phyloP scores from a whole-genome alignment of 225 moss, liverwort and hornwort genomes.

The Polytrichum formosum region DNA sequence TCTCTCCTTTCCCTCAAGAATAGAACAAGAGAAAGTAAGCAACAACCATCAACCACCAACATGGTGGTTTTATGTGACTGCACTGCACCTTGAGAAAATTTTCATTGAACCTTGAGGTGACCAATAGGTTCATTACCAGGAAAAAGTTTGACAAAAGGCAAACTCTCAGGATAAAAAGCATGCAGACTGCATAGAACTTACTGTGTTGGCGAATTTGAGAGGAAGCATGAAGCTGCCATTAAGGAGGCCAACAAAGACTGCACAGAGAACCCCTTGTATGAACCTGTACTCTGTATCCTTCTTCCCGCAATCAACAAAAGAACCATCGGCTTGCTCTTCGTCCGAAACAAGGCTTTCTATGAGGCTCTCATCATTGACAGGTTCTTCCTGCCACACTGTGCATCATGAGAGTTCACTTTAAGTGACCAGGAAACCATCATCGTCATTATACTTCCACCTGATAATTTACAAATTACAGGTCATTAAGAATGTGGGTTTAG shows the following conservation, averaged over 20 bases:
- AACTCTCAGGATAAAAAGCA: neutral
- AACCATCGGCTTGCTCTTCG: neutral
- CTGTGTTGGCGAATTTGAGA: constrained; percentile 37
- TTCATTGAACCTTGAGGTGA: too few relatives aligned
- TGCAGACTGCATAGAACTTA: neutral
- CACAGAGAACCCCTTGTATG: constrained; percentile 17
- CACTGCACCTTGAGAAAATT: too few relatives aligned
- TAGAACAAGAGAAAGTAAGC: too few relatives aligned
- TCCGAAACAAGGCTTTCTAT: neutral
- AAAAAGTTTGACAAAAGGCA: neutral
- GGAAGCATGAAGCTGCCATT: constrained; percentile 48
- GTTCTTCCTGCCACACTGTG: constrained; percentile 17
- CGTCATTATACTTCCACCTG: too few relatives aligned
- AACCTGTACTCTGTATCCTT: constrained; percentile 21
- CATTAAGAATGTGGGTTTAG: too few relatives aligned
- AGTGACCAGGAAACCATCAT: too few relatives aligned
- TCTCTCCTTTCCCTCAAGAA: too few relatives aligned
- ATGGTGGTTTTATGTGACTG: too few relatives aligned
- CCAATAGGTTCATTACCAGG: neutral
- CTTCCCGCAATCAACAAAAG: constrained; percentile 3
- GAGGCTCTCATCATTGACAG: neutral
- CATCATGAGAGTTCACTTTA: neutral
- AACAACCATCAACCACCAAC: too few relatives aligned
- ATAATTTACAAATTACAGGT: too few relatives aligned
- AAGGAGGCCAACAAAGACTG: constrained; percentile 26